Evolutionary conservation across 257 asterid genomes (phyloP).

Genomic region (Solanum appendiculatum): DNA sequence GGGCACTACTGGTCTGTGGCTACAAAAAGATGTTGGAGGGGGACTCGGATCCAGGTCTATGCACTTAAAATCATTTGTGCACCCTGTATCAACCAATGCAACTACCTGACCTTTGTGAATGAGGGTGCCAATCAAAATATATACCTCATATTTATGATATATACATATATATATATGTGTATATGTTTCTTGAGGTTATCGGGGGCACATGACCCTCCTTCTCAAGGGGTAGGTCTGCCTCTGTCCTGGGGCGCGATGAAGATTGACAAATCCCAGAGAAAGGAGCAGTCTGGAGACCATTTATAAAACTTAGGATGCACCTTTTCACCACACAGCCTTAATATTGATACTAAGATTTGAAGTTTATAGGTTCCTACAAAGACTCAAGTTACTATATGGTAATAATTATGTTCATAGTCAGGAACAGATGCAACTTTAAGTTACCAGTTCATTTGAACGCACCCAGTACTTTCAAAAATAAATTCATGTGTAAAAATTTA

Average conservation of each 20-base stretch:
- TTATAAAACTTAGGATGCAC: slow-evolving; percentile 59
- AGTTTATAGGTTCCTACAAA: neutral
- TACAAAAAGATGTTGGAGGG: neutral
- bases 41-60: neutral
- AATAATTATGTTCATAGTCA: neutral
- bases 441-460: neutral
- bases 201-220: neutral
- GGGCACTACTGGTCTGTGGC: neutral
- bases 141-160: too few relatives aligned
- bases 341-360: slow-evolving; percentile 14
- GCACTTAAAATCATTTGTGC: neutral
- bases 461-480: neutral
- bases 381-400: neutral
- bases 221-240: neutral
- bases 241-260: slow-evolving; percentile 16
- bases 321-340: slow-evolving; percentile 64
- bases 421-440: neutral
- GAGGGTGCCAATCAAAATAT: neutral
- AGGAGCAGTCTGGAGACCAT: slow-evolving; percentile 48
- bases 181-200: neutral
- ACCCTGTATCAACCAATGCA: neutral
- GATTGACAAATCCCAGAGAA: slow-evolving; percentile 59
- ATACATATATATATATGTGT: neutral
- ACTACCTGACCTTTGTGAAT: neutral
- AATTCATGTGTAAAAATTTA: neutral